Evolutionary conservation across 2,329 filamentous ascomycete genomes (phyloP), one percentile per base, ranked within the genome.

Genomic region (Neoascochyta sp.): DNA sequence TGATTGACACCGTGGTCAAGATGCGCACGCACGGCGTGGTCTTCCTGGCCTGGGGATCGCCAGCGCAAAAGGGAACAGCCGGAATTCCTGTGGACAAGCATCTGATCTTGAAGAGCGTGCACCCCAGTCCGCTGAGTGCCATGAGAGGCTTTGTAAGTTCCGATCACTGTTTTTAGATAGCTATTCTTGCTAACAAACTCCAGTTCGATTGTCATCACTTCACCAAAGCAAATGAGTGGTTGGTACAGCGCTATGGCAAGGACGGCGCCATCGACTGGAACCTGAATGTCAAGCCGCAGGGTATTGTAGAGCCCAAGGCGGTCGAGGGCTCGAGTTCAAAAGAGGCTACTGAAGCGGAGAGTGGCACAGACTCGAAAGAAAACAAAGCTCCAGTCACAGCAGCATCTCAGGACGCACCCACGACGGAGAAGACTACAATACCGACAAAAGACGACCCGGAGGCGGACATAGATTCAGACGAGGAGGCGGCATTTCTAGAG

Each of bases 41-140:
- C 4, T 98, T 95, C 58, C 69, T 98, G 63, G 90, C 90, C 1
- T 98, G 92, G 92, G 92, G 92, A 10, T 80, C 72, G 5, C 86
- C 87, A 1, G 92, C 92, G 0, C 83, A 81, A 33, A 84, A 86
- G 67, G 72, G 89, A 33, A 86, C 93, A 13, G 67, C 74, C 22
- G 83, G 80, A 47, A 73, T 96, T 29, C 83, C 92, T 54, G 69
- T 65, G 28, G 71, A 76, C 43, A 81, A 75, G 51, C 90, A 98
- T 66, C 73, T 86, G 24, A 86, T 98, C 20, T 70, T 98, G 44
- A 81, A 83, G 65, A 84, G 81, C 52, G 88, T 89, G 27, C 92
- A 98, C 66, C 92, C 92, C 0, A 95, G 87, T 62, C 92, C 92
- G n/a, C 64, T 95, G 45, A 93, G 86, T 65, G 92, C 90, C 4